Evolutionary conservation across 495 filamentous ascomycete genomes (phyloP), one percentile per base, ranked within the genome.

Genomic region (Trichoderma reesei): DNA sequence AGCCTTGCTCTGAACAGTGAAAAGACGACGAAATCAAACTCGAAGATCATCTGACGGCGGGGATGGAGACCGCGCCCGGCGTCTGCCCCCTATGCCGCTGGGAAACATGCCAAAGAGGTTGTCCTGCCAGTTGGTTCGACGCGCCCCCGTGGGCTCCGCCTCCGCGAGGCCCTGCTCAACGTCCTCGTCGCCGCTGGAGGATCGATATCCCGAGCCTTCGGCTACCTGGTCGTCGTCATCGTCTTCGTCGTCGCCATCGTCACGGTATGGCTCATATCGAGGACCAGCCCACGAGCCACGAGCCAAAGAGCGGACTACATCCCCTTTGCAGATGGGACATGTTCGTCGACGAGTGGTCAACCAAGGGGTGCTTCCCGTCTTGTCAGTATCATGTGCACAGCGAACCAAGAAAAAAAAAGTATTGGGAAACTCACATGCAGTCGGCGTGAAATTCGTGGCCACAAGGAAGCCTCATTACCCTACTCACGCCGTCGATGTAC

Each of bases 391-490:
- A 36, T 48, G 31, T 37, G n/a, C n/a, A 9, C 37, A 7, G 16
- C 26, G 26, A 26, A 26, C 26, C 1, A 9, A 34, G 14, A 63
- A n/a, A 5, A 56, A 16, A 44, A 31, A 36, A 13, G 33, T 7
- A 13, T 3, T 39, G 20, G 42, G 63, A 59, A 41, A 88, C 93
- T 88, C 82, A 97, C 92, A 98, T 98, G 92, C 94, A 98, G 69
- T 94, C 92, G 41, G 80, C 93, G 73, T 98, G 94, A 74, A 98
- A 98, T 70, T 98, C 94, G 72, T 98, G 94, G 31, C 94, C 94
- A 75, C 94, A 98, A n/a, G 94, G 94, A 61, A 98, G 77, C 68
- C 90, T 96, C 94, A 98, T 98, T 18, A 98, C 95, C 64, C 85
- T 80, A 72, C 91, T 96, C 68, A 98, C 86, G 37, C 94, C 93